Conservation (phyloP, 1,139 yeast genomes). For the Kodamaea anthophila region DNA sequence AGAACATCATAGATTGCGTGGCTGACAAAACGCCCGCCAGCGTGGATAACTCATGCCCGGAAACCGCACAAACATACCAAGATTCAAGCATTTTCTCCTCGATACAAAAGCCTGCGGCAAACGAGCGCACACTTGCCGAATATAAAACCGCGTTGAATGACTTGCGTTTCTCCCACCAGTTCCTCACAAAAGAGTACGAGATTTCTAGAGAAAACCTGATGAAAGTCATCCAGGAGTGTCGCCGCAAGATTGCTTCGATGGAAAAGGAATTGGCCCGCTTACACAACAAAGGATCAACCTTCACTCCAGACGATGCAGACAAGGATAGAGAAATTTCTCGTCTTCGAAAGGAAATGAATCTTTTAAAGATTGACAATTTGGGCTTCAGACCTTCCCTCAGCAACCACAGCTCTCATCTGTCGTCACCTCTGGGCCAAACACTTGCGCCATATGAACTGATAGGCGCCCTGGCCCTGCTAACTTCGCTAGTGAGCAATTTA, state of each 20-base stretch:
- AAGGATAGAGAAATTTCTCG: conserved; percentile 42
- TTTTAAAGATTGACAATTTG: conserved; percentile 44
- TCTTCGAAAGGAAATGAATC: conserved; percentile 42
- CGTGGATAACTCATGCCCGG: background rate
- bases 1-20: conserved; percentile 43
- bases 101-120: conserved; percentile 8
- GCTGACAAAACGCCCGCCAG: background rate
- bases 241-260: conserved; percentile 37
- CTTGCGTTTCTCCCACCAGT: conserved; percentile 58
- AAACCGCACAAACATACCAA: conserved; percentile 6
- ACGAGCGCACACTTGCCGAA: conserved; percentile 29
- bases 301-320: conserved; percentile 17
- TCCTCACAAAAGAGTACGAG: conserved; percentile 54
- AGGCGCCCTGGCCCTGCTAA: conserved; percentile 8
- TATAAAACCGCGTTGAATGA: conserved; percentile 55
- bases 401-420: conserved; percentile 2
- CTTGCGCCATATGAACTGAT: conserved; percentile 6
- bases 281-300: conserved; percentile 12
- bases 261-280: conserved; percentile 39
- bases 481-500: conserved; percentile 9
- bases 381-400: conserved; percentile 21
- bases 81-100: conserved; percentile 24
- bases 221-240: conserved; percentile 42
- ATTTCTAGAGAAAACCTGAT: conserved; percentile 47
- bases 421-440: conserved; percentile 9